Conservation (phyloP, 441 rosid species). For the Croton setiger region DNA sequence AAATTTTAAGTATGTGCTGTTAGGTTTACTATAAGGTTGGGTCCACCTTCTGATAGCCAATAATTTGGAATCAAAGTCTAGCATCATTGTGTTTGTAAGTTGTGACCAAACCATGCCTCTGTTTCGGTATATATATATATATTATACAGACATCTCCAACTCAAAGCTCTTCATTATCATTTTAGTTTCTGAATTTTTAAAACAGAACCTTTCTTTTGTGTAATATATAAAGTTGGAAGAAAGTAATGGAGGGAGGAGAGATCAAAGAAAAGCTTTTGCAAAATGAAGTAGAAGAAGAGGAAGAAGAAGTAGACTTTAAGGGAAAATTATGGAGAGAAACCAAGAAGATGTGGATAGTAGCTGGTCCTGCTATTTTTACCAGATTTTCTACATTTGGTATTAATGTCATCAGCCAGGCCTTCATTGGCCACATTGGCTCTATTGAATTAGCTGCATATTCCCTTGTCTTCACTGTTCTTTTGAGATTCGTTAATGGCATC, state of each 20-base stretch:
- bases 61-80: too few species aligned
- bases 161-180: too few species aligned
- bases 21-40: too few species aligned
- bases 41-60: too few species aligned
- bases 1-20: too few species aligned
- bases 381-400: slow-evolving; percentile 66
- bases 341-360: slow-evolving; percentile 70
- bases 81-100: too few species aligned
- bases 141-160: too few species aligned
- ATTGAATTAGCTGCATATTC: slow-evolving; percentile 70
- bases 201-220: too few species aligned
- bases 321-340: slow-evolving; percentile 48
- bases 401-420: slow-evolving; percentile 55
- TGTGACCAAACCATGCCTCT: too few species aligned
- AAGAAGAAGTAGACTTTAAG: slow-evolving; percentile 26
- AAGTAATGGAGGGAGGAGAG: slow-evolving; percentile 38
- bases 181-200: too few species aligned
- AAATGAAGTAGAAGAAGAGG: slow-evolving; percentile 2
- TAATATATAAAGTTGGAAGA: too few species aligned
- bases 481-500: slow-evolving; percentile 63
- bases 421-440: slow-evolving; percentile 67
- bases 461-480: slow-evolving; percentile 51
- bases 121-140: too few species aligned
- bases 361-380: slow-evolving; percentile 75
- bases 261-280: slow-evolving; percentile 36